Conservation (phyloP, 306 rosid genomes). For the Crotalaria pallida region DNA sequence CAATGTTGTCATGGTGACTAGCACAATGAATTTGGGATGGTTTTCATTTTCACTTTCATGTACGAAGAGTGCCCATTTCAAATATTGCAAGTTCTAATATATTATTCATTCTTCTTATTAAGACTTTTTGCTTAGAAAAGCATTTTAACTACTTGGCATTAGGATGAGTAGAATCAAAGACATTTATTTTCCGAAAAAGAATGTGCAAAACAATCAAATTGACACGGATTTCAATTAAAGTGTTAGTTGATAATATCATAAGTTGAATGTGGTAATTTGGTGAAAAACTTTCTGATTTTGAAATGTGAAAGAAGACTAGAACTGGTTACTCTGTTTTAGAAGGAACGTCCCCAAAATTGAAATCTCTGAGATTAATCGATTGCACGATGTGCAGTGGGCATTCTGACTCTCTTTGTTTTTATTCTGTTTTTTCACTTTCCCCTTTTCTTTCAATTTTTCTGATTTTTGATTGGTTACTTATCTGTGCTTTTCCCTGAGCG, state of each 20-base stretch:
- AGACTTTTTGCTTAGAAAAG: not conserved
- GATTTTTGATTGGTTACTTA: conserved; percentile 4
- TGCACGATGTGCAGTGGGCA: not conserved
- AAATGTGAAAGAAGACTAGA: not conserved
- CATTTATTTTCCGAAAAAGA: not conserved
- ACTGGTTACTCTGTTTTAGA: not conserved
- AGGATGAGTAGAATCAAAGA: not conserved
- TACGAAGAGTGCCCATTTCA: not conserved
- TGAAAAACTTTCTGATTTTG: not conserved
- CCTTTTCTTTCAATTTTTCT: not conserved
- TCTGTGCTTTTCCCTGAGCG: conserved; percentile 20
- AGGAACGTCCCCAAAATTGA: not conserved
- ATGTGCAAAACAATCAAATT: not conserved
- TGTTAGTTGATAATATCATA: not conserved
- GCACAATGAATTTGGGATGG: conserved; percentile 20
- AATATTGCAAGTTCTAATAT: not conserved
- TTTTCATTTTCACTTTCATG: conserved; percentile 25
- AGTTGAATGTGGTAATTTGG: not conserved
- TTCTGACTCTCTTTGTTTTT: conserved; percentile 23
- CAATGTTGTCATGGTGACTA: conserved; percentile 7
- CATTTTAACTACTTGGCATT: not conserved
- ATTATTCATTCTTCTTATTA: not conserved
- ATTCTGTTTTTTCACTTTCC: not conserved
- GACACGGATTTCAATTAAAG: not conserved
- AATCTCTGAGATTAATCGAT: not conserved